These are phyloP conservation scores for Pluteus cervinus DNA, from an alignment of 768 basidiomycete genomes.

Conservation along the genomic window DNA sequence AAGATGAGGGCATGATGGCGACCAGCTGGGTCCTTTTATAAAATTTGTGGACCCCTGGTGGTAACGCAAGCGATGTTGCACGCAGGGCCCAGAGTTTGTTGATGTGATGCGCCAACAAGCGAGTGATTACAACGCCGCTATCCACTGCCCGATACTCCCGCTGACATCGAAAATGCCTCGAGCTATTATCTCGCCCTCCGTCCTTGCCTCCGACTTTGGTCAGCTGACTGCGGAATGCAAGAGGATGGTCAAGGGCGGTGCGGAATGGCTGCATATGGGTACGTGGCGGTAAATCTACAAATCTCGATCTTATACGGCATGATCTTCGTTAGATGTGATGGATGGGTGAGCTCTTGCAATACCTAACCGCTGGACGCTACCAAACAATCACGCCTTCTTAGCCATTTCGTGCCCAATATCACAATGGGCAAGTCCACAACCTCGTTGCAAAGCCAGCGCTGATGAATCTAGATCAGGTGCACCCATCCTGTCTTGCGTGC, in stretches of 20 bases:
- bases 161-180: conserved; percentile 62
- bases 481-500: conserved; percentile 80
- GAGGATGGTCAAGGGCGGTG: conserved; percentile 92
- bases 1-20: background rate
- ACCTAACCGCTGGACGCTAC: too few species aligned
- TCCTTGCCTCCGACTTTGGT: conserved; percentile 96
- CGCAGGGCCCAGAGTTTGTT: too few species aligned
- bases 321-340: conserved; percentile 74
- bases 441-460: conserved; percentile 4
- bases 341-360: too few species aligned
- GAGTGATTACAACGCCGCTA: too few species aligned
- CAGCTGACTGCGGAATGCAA: conserved; percentile 93
- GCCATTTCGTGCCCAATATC: conserved; percentile 98
- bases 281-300: conserved; percentile 8
- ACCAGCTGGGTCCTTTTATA: background rate
- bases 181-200: conserved; percentile 94
- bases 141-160: too few species aligned
- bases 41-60: too few species aligned
- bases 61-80: too few species aligned
- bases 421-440: conserved; percentile 70
- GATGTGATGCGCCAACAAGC: too few species aligned
- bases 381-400: too few species aligned
- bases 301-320: background rate
- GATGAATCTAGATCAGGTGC: conserved; percentile 46
- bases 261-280: conserved; percentile 99